These are phyloP conservation scores for Cryptococcus sp. DNA, from an alignment of 1,284 basidiomycete genomes.

Conservation along the genomic window DNA sequence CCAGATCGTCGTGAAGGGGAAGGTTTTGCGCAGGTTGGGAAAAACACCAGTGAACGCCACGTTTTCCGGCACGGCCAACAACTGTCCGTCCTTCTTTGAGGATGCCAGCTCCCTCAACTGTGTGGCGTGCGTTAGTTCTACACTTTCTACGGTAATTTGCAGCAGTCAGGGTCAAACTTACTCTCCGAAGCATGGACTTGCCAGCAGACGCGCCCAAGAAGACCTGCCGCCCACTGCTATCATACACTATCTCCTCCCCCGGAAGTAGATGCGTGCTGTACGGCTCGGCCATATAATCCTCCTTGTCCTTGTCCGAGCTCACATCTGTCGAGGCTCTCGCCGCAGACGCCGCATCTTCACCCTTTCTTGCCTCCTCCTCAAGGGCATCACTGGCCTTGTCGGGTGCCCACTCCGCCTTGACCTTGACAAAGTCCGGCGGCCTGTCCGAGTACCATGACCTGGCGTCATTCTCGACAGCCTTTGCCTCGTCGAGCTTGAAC, in stretches of 20 bases:
- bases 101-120: constrained; percentile 35
- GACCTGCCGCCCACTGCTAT: constrained; percentile 35
- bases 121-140: not conserved
- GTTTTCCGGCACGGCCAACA: constrained; percentile 41
- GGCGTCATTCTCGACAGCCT: constrained; percentile 25
- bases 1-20: constrained; percentile 52
- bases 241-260: constrained; percentile 43
- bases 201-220: constrained; percentile 44
- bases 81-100: constrained; percentile 23
- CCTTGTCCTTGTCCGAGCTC: not conserved
- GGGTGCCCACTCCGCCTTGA: not conserved
- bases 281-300: constrained; percentile 32
- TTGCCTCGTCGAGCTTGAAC: constrained; percentile 46
- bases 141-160: not conserved
- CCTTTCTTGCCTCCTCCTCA: not conserved
- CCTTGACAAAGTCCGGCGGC: not conserved
- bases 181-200: constrained; percentile 40
- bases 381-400: not conserved
- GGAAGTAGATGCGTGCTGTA: constrained; percentile 37
- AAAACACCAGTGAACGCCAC: constrained; percentile 47
- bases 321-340: not conserved
- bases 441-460: not conserved
- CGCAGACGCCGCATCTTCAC: not conserved
- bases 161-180: constrained; percentile 9
- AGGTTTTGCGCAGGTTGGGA: constrained; percentile 47